Base-by-base conservation (phyloP, 257 asterid species). In the Mitragyna speciosa region DNA sequence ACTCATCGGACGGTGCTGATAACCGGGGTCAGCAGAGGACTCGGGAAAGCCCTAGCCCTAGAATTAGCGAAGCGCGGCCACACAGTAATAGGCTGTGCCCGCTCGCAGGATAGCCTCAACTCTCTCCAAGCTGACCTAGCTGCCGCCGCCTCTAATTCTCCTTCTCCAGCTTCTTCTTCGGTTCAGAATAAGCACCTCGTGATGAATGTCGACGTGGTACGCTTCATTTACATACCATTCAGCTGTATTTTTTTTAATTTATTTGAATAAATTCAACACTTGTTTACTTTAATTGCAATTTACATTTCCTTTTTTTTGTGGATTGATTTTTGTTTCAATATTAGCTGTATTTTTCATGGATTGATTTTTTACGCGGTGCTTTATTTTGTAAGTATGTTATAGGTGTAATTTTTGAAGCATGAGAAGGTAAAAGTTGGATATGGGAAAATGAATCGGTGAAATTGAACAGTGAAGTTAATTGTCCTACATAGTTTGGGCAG, bases 31-130 rank as follows among this genome's bases (percentile, higher is more conserved):
- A 91, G 97, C 89, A 88, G 97, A 77, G 99, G 99, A 19, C 88
- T 95, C 2, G 99, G 99, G 49, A 93, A 80, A 90, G 94, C 98
- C 81, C 95, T 95, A 78, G 99, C 98, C 1, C 75, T 93, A 45
- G 98, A 93, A 84, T 41, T 95, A 83, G 98, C 97, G 26, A 95
- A 83, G 88, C 92, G 89, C 75, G 99, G 98, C 30, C 98, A 95
- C 90, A 84, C 90, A 72, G 86, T 95, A 76, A 89, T 95, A 65
- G 99, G 99, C 76, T 95, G 99, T 91, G 87, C 97, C 52, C 98
- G 99, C 83, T 83, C 98, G 61, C 83, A 83, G 78, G 99, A 93
- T 1, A 88, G 89, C 82, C 94, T 93, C 69, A 72, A 90, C 24
- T 79, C 96, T 58, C 93, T 95, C 54, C 92, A 89, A 64, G 65